These are phyloP conservation scores for Blastomyces emzantsi DNA, from an alignment of 2,329 filamentous ascomycete species.

Conservation along the genomic window DNA sequence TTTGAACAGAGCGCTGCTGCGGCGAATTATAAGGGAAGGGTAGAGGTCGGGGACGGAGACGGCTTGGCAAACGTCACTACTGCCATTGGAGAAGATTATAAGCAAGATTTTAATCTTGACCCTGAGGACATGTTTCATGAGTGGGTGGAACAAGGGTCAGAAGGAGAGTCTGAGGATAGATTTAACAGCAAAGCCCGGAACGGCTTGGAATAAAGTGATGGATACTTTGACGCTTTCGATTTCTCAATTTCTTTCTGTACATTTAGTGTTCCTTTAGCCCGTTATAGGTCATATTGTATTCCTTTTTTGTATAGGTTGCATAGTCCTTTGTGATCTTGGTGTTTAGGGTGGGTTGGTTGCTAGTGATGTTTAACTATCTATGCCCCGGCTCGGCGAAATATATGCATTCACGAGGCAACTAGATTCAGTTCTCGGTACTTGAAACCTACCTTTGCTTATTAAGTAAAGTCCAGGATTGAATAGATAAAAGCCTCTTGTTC, in stretches of 20 bases:
- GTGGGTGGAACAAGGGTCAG: not conserved
- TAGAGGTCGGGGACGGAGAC: not conserved
- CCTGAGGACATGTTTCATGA: not conserved
- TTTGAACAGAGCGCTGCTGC: conserved; percentile 25
- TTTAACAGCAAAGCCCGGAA: not conserved
- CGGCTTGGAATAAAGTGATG: not conserved
- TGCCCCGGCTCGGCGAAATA: not conserved
- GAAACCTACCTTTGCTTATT: too few species aligned
- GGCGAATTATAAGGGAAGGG: conserved; percentile 10
- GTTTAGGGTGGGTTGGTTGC: not conserved
- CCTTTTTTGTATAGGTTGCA: not conserved
- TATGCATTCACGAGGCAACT: not conserved
- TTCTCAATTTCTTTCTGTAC: not conserved
- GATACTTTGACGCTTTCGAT: not conserved
- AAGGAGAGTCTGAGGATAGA: not conserved
- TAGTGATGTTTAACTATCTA: not conserved
- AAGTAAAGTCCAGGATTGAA: too few species aligned
- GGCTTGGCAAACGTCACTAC: not conserved
- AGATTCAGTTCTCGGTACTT: not conserved
- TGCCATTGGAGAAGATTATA: not conserved
- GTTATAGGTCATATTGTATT: not conserved
- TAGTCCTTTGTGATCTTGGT: not conserved
- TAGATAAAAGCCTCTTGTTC: too few species aligned
- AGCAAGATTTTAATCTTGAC: not conserved
- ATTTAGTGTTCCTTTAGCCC: not conserved